phyloP scores from a whole-genome alignment of 1,284 basidiomycete genomes.

The Ceratorhiza oryzae-sativae region DNA sequence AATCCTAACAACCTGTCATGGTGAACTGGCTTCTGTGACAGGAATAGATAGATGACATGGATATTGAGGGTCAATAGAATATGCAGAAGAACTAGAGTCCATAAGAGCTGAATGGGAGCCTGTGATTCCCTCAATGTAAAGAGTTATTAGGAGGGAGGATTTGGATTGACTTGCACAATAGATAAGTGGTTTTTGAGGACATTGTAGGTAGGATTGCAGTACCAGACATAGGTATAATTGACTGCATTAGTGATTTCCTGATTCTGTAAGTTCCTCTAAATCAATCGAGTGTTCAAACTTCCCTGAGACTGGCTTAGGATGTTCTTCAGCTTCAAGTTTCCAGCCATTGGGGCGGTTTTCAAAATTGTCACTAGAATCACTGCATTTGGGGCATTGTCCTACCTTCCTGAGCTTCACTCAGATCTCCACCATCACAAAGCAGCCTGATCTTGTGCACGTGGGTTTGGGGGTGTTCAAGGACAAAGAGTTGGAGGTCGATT shows the following conservation, averaged over 20 bases:
- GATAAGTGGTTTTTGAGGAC: background rate
- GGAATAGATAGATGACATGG: background rate
- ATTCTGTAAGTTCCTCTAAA: background rate
- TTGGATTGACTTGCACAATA: background rate
- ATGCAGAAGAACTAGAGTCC: background rate
- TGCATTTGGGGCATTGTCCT: background rate
- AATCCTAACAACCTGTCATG: background rate
- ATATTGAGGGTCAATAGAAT: background rate
- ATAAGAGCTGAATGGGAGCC: background rate
- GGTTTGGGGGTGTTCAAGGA: background rate
- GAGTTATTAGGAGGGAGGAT: background rate
- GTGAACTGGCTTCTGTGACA: background rate
- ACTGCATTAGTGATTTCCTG: background rate
- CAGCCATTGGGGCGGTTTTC: background rate
- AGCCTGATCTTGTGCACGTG: background rate
- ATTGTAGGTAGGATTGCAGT: background rate
- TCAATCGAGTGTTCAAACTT: background rate
- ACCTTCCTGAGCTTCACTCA: background rate
- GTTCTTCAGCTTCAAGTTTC: background rate
- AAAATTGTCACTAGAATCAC: background rate
- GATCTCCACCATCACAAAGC: background rate
- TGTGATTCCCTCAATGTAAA: slow-evolving; percentile 10
- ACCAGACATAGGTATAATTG: background rate
- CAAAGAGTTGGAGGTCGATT: background rate
- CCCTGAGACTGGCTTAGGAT: background rate